phyloP scores from a whole-genome alignment of 352 stramenopile species.

The Globisporangium irregulare region DNA sequence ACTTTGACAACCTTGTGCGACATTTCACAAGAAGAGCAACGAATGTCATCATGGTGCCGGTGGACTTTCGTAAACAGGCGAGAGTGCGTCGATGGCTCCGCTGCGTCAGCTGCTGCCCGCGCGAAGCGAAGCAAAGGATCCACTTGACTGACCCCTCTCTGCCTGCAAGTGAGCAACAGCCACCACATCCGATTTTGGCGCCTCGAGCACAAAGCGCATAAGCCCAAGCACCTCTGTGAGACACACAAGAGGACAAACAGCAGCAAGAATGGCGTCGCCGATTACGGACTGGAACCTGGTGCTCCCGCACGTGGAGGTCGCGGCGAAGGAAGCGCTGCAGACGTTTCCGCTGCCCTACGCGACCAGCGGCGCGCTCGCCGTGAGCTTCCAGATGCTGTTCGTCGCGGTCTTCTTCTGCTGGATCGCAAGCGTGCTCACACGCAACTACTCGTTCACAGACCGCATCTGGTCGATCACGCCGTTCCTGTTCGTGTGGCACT shows the following conservation, averaged over 20 bases:
- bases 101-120: not conserved
- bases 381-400: constrained; percentile 46
- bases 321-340: constrained; percentile 30
- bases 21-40: not conserved
- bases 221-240: not conserved
- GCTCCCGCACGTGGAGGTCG: constrained; percentile 30
- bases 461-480: constrained; percentile 92
- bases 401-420: constrained; percentile 45
- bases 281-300: constrained; percentile 31
- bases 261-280: constrained; percentile 12
- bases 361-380: constrained; percentile 31
- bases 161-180: constrained; percentile 1
- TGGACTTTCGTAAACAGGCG: not conserved
- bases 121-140: not conserved
- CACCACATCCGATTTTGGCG: constrained; percentile 4
- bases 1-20: not conserved
- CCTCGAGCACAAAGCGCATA: not conserved
- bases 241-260: not conserved
- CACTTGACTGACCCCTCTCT: not conserved
- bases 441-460: constrained; percentile 91
- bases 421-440: constrained; percentile 64
- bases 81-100: constrained; percentile 3
- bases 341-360: constrained; percentile 38
- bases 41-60: not conserved
- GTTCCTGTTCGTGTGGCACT: constrained; percentile 84